A percentile compares a stretch with the other conserved stretches of the same genome.
Evolutionary conservation across 495 filamentous ascomycete genomes (phyloP).

Genomic region (Penicillium alfredii): DNA sequence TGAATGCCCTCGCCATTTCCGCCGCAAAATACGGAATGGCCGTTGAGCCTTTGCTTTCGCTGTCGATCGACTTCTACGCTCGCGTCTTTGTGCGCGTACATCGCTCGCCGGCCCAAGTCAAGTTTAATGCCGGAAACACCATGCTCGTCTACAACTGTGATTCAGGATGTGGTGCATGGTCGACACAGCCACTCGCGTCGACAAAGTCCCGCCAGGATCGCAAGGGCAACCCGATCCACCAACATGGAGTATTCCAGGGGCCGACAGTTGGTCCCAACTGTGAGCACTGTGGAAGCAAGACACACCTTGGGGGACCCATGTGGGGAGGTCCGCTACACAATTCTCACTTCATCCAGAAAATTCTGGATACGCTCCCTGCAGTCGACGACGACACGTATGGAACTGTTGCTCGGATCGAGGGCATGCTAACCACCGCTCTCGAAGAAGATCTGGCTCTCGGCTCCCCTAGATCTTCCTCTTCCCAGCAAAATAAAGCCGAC

Average conservation of each 20-base stretch:
- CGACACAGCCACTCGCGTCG: constrained; percentile 65
- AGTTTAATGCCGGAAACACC: constrained; percentile 79
- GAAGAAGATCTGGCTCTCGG: constrained; percentile 56
- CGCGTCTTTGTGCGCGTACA: constrained; percentile 81
- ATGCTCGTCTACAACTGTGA: constrained; percentile 94
- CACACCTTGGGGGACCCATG: constrained; percentile 88
- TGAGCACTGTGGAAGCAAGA: constrained; percentile 78
- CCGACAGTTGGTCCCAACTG: constrained; percentile 59
- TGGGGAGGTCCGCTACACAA: constrained; percentile 89
- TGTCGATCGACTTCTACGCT: constrained; percentile 95
- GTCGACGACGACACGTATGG: constrained; percentile 61
- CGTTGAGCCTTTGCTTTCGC: constrained; percentile 84
- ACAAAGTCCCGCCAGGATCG: constrained; percentile 58
- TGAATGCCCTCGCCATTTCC: constrained; percentile 69
- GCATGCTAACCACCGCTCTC: constrained; percentile 83
- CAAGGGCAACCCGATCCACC: constrained; percentile 64
- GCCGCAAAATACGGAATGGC: constrained; percentile 83
- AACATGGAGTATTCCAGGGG: constrained; percentile 64
- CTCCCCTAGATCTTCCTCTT: constrained; percentile 2
- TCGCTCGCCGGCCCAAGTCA: constrained; percentile 74
- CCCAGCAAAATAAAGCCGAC: background rate
- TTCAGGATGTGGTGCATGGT: constrained; percentile 81
- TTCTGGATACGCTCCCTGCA: constrained; percentile 61
- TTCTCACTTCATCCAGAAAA: constrained; percentile 65
- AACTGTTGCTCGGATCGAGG: constrained; percentile 74